phyloP scores from a whole-genome alignment of 1,139 yeast species.

The Arxiozyma telluris region DNA sequence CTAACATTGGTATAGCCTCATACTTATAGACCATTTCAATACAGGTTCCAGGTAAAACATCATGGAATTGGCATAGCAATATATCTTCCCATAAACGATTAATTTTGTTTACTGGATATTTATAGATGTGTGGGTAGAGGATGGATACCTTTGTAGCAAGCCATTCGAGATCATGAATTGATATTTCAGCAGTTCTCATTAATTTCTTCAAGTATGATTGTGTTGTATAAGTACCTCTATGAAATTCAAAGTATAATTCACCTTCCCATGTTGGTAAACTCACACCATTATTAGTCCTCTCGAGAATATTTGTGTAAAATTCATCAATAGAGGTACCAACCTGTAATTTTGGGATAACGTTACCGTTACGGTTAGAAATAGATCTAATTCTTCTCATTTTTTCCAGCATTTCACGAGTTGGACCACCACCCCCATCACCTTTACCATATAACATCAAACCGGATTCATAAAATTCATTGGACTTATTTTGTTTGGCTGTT shows the following conservation, averaged over 20 bases:
- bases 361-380: constrained; percentile 70
- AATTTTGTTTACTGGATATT: constrained; percentile 62
- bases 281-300: constrained; percentile 54
- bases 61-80: constrained; percentile 89
- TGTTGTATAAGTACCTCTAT: constrained; percentile 92
- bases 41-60: constrained; percentile 92
- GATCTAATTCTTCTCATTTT: constrained; percentile 88
- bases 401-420: constrained; percentile 86
- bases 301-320: constrained; percentile 60
- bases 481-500: constrained; percentile 72
- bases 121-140: constrained; percentile 37
- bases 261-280: constrained; percentile 83
- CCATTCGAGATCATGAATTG: constrained; percentile 78
- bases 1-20: constrained; percentile 80
- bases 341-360: constrained; percentile 66
- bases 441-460: constrained; percentile 80
- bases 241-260: constrained; percentile 88
- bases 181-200: constrained; percentile 70
- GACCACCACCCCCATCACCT: constrained; percentile 99
- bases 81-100: constrained; percentile 79
- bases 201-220: constrained; percentile 79
- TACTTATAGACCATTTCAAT: constrained; percentile 88
- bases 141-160: constrained; percentile 65
- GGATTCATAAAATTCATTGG: constrained; percentile 67
- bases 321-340: constrained; percentile 65